These are phyloP conservation scores for Cylindrodendrum hubeiense DNA, from an alignment of 2,329 filamentous ascomycete genomes.

Conservation along the genomic window DNA sequence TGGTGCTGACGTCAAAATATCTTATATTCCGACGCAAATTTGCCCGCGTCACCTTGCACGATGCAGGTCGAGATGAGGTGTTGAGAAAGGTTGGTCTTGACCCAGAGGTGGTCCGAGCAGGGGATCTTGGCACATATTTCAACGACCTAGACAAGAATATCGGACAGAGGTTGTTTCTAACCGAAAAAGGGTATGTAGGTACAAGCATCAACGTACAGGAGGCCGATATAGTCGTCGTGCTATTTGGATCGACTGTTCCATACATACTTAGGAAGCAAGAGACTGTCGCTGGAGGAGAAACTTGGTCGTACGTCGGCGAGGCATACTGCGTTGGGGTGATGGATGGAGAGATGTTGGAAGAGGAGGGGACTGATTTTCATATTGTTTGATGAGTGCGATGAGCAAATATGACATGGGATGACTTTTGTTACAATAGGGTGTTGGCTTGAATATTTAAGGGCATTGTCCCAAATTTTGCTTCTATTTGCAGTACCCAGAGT, in stretches of 20 bases:
- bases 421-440: no score
- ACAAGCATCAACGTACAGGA: slow-evolving; percentile 37
- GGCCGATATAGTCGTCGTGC: slow-evolving; percentile 45
- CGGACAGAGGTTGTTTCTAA: slow-evolving; percentile 44
- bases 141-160: slow-evolving; percentile 34
- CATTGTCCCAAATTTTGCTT: no score
- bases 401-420: no score
- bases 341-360: slow-evolving; percentile 46
- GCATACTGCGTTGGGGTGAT: slow-evolving; percentile 51
- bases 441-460: no score
- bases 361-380: slow-evolving; percentile 3
- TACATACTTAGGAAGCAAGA: slow-evolving; percentile 38
- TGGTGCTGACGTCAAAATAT: neutral
- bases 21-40: slow-evolving; percentile 2
- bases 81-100: slow-evolving; percentile 30
- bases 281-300: neutral
- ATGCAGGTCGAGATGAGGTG: neutral
- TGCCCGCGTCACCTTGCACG: neutral
- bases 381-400: slow-evolving; percentile 13
- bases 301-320: slow-evolving; percentile 47
- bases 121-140: slow-evolving; percentile 19
- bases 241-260: slow-evolving; percentile 46
- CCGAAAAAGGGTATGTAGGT: slow-evolving; percentile 45
- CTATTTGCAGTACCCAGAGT: no score
- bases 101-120: slow-evolving; percentile 1